Evolutionary conservation across 1,284 basidiomycete species (phyloP).

Genomic region (Mycena sp.): DNA sequence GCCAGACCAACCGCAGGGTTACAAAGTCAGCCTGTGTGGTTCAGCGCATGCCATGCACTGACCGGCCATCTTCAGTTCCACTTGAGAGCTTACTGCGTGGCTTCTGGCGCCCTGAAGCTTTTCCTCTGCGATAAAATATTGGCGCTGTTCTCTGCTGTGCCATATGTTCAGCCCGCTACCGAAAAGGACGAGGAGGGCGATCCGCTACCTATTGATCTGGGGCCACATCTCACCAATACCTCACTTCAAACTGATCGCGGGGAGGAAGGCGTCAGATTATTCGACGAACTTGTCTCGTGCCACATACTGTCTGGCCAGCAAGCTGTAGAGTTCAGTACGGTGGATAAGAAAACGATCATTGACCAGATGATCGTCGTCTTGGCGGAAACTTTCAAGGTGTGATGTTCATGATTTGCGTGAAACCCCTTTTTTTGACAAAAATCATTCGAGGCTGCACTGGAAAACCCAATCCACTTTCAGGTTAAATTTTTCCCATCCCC

Average conservation of each 20-base stretch:
- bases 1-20: constrained; percentile 54
- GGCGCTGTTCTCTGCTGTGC: constrained; percentile 83
- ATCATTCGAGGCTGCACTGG: constrained; percentile 68
- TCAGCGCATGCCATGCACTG: constrained; percentile 1
- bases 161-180: constrained; percentile 61
- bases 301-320: constrained; percentile 54
- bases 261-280: constrained; percentile 74
- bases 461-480: constrained; percentile 90
- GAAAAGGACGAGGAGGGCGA: constrained; percentile 35
- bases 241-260: constrained; percentile 84
- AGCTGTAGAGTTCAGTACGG: constrained; percentile 36
- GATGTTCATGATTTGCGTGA: background rate
- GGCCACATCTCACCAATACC: constrained; percentile 94
- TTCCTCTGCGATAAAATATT: constrained; percentile 87
- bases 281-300: constrained; percentile 81
- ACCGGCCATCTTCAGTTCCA: constrained; percentile 79
- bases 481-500: constrained; percentile 46
- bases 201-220: constrained; percentile 59
- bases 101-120: constrained; percentile 81
- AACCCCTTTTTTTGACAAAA: background rate
- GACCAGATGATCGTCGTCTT: constrained; percentile 74
- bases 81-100: constrained; percentile 92
- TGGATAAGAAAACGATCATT: constrained; percentile 67
- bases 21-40: constrained; percentile 65
- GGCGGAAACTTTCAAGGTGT: constrained; percentile 77